phyloP scores from a whole-genome alignment of 1,284 basidiomycete species.

The Puccinia coronata region DNA sequence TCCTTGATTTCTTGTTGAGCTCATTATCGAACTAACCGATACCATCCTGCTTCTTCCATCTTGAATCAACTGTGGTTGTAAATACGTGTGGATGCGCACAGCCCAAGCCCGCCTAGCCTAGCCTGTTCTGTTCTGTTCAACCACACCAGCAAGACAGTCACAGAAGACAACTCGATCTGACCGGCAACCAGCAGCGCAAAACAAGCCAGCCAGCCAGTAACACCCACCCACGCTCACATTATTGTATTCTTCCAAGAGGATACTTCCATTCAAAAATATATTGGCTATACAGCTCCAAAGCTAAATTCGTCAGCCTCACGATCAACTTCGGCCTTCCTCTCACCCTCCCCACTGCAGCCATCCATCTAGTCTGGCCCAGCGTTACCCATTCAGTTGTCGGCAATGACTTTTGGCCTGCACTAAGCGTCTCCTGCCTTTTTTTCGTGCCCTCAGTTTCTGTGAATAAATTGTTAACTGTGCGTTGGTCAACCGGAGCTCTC shows the following conservation, averaged over 20 bases:
- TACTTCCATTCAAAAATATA: neutral
- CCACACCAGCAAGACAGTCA: neutral
- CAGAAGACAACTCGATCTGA: neutral
- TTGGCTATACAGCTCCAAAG: conserved; percentile 17
- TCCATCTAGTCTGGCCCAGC: neutral
- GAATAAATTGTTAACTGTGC: conserved; percentile 31
- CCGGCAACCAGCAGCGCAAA: neutral
- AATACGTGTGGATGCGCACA: neutral
- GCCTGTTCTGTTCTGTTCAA: too few relatives aligned
- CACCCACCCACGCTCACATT: conserved; percentile 20
- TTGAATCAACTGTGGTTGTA: conserved; percentile 2
- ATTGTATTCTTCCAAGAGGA: conserved; percentile 31
- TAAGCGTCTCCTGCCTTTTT: neutral
- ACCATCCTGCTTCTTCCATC: conserved; percentile 8
- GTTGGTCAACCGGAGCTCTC: neutral
- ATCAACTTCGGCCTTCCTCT: neutral
- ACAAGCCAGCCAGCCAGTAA: neutral
- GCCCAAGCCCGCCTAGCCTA: neutral
- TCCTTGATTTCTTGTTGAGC: neutral
- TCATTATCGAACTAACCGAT: neutral
- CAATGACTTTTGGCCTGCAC: neutral
- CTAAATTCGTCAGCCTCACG: neutral
- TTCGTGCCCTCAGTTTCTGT: conserved; percentile 26
- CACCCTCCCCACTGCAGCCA: neutral
- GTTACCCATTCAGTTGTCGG: neutral